Percentiles rank a stretch among this genome's conserved stretches.
These are phyloP conservation scores for Arachnopeziza araneosa DNA, from an alignment of 2,329 filamentous ascomycete genomes.

Conservation along the genomic window DNA sequence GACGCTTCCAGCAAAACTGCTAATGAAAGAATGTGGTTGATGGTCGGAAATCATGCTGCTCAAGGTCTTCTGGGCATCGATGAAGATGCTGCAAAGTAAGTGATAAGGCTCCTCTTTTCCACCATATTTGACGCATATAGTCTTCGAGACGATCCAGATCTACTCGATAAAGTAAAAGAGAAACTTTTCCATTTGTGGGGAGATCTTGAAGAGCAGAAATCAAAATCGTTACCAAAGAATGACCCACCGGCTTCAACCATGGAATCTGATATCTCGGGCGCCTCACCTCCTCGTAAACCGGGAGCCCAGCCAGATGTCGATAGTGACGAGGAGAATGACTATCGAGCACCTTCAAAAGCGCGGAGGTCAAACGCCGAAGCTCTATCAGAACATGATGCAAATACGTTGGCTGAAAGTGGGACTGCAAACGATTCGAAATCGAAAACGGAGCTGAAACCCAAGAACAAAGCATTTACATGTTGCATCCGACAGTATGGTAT, in stretches of 20 bases:
- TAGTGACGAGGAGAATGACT: constrained; percentile 21
- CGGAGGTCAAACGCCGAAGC: not conserved
- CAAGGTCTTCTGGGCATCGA: constrained; percentile 49
- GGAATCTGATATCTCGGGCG: constrained; percentile 1
- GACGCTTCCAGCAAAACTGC: constrained; percentile 45
- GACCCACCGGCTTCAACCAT: constrained; percentile 10
- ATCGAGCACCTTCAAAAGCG: not conserved
- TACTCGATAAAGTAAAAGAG: constrained; percentile 54
- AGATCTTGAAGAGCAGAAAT: constrained; percentile 68
- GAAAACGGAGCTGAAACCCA: too few relatives aligned
- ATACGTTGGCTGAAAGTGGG: constrained; percentile 1
- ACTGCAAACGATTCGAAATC: constrained; percentile 3
- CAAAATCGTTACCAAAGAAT: constrained; percentile 21
- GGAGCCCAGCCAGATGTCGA: constrained; percentile 23
- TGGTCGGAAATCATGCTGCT: constrained; percentile 57
- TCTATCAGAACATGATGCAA: not conserved
- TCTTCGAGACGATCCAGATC: constrained; percentile 46
- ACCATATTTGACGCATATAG: constrained; percentile 32
- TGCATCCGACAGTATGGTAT: constrained; percentile 69
- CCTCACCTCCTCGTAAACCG: constrained; percentile 5
- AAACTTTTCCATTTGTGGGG: constrained; percentile 80
- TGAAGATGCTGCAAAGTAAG: constrained; percentile 46
- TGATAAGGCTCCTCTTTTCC: constrained; percentile 9
- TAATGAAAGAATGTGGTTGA: constrained; percentile 52
- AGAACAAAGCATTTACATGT: constrained; percentile 59